These are phyloP conservation scores for Discostella stelligeroides DNA, from an alignment of 108 stramenopile species.

Conservation along the genomic window DNA sequence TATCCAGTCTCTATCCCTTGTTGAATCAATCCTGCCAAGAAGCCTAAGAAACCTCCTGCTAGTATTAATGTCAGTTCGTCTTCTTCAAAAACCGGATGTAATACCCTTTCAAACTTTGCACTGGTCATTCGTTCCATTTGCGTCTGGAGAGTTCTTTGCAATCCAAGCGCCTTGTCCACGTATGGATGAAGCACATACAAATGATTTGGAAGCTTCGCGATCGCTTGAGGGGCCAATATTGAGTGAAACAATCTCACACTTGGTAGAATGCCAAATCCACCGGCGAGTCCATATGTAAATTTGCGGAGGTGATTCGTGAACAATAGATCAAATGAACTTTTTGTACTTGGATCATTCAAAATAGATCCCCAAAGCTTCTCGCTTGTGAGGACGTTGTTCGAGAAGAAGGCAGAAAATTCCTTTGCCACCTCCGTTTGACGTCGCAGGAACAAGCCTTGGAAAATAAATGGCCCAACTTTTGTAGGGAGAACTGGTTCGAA, in stretches of 20 bases:
- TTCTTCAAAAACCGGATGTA: constrained; percentile 96
- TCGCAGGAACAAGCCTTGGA: constrained; percentile 92
- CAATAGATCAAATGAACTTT: constrained; percentile 59
- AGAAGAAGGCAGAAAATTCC: constrained; percentile 86
- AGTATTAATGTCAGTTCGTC: constrained; percentile 95
- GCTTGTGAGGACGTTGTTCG: constrained; percentile 74
- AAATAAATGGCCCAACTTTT: constrained; percentile 84
- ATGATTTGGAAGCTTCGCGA: constrained; percentile 78
- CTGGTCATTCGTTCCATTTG: constrained; percentile 88
- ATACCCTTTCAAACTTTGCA: constrained; percentile 89
- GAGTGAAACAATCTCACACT: constrained; percentile 42
- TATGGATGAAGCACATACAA: constrained; percentile 76
- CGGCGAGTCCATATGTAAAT: constrained; percentile 57
- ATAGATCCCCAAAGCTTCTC: constrained; percentile 81
- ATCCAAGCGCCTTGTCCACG: constrained; percentile 77
- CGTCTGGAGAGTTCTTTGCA: constrained; percentile 78
- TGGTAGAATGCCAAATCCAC: constrained; percentile 54
- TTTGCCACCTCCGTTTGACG: constrained; percentile 87
- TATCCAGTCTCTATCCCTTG: constrained; percentile 83
- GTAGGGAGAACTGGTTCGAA: constrained; percentile 94
- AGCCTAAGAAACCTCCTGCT: constrained; percentile 91
- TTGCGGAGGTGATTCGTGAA: constrained; percentile 63
- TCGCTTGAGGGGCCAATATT: constrained; percentile 50
- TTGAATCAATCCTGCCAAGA: constrained; percentile 85
- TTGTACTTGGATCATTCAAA: constrained; percentile 74